A percentile compares a stretch with the other conserved stretches of the same genome.
These are phyloP conservation scores for Huiozyma naganishii DNA, from an alignment of 805 yeast species.

Conservation along the genomic window DNA sequence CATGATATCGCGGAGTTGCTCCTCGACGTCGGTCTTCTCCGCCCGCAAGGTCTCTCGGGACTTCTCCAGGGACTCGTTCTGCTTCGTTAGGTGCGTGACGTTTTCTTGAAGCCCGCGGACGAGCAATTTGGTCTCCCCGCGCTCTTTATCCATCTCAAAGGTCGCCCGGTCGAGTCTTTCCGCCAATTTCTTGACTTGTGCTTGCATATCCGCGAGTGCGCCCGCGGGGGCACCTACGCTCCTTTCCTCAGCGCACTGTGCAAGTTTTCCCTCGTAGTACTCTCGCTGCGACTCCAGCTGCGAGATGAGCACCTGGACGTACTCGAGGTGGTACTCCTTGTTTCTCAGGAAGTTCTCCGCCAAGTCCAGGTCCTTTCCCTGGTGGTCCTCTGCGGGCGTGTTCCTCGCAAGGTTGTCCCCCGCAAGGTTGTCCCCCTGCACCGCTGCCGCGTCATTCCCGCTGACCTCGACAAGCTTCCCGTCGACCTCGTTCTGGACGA, in stretches of 20 bases:
- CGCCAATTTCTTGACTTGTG: conserved; percentile 13
- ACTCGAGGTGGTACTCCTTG: conserved; percentile 63
- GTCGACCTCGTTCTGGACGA: conserved; percentile 75
- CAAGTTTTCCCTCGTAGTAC: conserved; percentile 52
- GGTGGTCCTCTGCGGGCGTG: background rate
- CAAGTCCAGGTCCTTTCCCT: conserved; percentile 8
- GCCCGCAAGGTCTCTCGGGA: conserved; percentile 27
- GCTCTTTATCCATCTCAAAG: conserved; percentile 10
- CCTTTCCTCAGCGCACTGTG: conserved; percentile 18
- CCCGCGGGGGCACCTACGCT: conserved; percentile 21
- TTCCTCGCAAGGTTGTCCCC: background rate
- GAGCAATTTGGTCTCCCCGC: conserved; percentile 25
- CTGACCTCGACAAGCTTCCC: conserved; percentile 82
- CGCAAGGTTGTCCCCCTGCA: background rate
- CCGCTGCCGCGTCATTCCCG: background rate
- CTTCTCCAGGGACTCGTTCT: conserved; percentile 28
- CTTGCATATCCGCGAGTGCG: conserved; percentile 1
- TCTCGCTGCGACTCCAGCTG: conserved; percentile 82
- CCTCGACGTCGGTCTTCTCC: conserved; percentile 41
- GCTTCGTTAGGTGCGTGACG: conserved; percentile 31
- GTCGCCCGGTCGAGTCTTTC: conserved; percentile 9
- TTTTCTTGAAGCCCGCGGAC: conserved; percentile 39
- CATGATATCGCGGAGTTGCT: conserved; percentile 70
- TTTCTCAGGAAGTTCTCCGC: conserved; percentile 27
- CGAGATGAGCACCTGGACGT: conserved; percentile 64